Evolutionary conservation across 495 filamentous ascomycete species (phyloP).

Genomic region (Penicillium paradoxum): DNA sequence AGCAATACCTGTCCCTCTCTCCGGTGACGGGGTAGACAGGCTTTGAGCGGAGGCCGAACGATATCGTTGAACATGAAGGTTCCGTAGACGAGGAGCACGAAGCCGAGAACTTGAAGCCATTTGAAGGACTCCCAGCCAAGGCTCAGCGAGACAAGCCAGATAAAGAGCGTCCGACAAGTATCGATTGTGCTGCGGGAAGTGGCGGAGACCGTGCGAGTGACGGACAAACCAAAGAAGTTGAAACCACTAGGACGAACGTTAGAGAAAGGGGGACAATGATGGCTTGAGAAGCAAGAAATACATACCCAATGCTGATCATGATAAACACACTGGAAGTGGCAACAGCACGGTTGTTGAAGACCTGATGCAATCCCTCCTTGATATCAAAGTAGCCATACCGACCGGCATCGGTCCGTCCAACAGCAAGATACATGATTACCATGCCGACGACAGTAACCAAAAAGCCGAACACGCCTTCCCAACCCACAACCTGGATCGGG

Average conservation of each 20-base stretch:
- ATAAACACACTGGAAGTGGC: constrained; percentile 74
- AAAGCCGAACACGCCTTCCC: constrained; percentile 94
- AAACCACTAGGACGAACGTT: constrained; percentile 60
- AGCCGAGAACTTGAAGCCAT: constrained; percentile 90
- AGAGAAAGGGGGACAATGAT: not conserved
- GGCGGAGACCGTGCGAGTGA: constrained; percentile 82
- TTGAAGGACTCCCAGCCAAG: constrained; percentile 98
- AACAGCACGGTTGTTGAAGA: constrained; percentile 64
- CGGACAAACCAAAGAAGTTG: constrained; percentile 96
- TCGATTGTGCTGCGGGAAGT: constrained; percentile 94
- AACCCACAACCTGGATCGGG: constrained; percentile 86
- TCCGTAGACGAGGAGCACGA: constrained; percentile 86
- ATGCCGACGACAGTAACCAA: constrained; percentile 73
- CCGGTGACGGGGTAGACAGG: constrained; percentile 44
- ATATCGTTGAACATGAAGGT: constrained; percentile 97
- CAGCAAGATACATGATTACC: constrained; percentile 67
- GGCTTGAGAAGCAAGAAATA: constrained; percentile 7
- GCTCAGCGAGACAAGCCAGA: constrained; percentile 91
- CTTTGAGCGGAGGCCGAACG: constrained; percentile 67
- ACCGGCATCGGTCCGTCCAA: constrained; percentile 71
- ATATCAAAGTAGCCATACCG: constrained; percentile 84
- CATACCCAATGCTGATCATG: constrained; percentile 95
- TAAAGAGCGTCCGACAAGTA: constrained; percentile 95
- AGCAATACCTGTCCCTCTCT: constrained; percentile 57
- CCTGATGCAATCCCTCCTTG: constrained; percentile 73